Percentiles rank a stretch among this genome's conserved stretches.
Conservation (phyloP, 2,329 filamentous ascomycete genomes). For the Colletotrichum sp. region DNA sequence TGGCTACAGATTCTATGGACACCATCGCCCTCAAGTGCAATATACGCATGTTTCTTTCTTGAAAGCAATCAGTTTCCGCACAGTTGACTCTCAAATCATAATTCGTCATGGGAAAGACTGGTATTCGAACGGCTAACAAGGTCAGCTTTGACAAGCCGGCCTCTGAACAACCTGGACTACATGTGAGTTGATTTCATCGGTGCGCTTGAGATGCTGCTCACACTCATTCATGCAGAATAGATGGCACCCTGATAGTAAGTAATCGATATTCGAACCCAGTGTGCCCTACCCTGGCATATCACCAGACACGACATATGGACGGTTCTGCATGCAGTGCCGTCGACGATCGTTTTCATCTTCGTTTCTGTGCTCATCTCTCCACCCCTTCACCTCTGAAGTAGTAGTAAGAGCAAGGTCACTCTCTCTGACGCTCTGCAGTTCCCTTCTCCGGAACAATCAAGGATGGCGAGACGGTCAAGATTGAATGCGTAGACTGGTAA, state of each 20-base stretch:
- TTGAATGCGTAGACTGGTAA: slow-evolving; percentile 86
- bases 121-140: slow-evolving; percentile 74
- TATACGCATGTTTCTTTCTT: neutral
- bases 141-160: slow-evolving; percentile 77
- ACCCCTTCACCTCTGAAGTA: neutral
- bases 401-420: neutral
- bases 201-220: neutral
- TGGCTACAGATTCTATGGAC: neutral
- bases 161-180: slow-evolving; percentile 70
- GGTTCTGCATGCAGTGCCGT: neutral
- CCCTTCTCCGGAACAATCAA: slow-evolving; percentile 76
- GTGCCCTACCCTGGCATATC: neutral
- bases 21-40: neutral
- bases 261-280: neutral
- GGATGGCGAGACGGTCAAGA: slow-evolving; percentile 88
- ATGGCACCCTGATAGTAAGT: slow-evolving; percentile 88
- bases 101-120: slow-evolving; percentile 54
- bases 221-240: slow-evolving; percentile 66
- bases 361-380: neutral
- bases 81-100: neutral
- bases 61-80: neutral
- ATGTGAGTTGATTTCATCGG: slow-evolving; percentile 55
- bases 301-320: neutral
- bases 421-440: slow-evolving; percentile 53
- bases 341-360: neutral